These are phyloP conservation scores for Meripilus lineatus DNA, from an alignment of 1,284 basidiomycete genomes.

Conservation along the genomic window DNA sequence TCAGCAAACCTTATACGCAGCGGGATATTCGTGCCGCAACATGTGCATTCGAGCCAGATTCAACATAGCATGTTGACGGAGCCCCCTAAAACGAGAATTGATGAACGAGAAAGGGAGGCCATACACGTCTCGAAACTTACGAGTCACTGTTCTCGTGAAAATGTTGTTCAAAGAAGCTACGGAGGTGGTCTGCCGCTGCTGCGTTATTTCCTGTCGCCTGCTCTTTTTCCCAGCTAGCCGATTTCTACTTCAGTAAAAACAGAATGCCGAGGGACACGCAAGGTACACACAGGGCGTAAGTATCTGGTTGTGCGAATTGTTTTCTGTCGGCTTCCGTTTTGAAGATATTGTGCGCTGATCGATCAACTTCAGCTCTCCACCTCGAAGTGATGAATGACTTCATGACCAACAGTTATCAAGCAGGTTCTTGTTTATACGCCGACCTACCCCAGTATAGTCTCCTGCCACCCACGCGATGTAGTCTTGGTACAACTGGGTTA, in stretches of 20 bases:
- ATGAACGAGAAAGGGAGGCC: neutral
- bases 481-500: slow-evolving; percentile 56
- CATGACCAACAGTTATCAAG: slow-evolving; percentile 45
- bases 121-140: too few relatives aligned
- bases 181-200: slow-evolving; percentile 61
- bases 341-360: slow-evolving; percentile 55
- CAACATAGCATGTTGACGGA: slow-evolving; percentile 73
- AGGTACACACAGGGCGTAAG: slow-evolving; percentile 52
- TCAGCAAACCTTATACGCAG: slow-evolving; percentile 55
- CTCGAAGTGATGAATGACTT: too few relatives aligned
- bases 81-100: slow-evolving; percentile 40
- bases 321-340: slow-evolving; percentile 64
- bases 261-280: neutral
- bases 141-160: slow-evolving; percentile 76
- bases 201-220: slow-evolving; percentile 61
- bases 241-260: too few relatives aligned
- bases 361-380: too few relatives aligned
- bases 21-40: slow-evolving; percentile 56
- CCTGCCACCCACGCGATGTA: slow-evolving; percentile 61
- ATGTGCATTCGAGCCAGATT: slow-evolving; percentile 78
- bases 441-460: slow-evolving; percentile 41
- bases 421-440: slow-evolving; percentile 48
- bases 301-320: slow-evolving; percentile 54
- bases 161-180: slow-evolving; percentile 76
- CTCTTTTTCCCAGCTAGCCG: slow-evolving; percentile 60